Percentiles rank a stretch among this genome's conserved stretches.
These are phyloP conservation scores for Penicillium sp. DNA, from an alignment of 2,329 filamentous ascomycete species.

Conservation along the genomic window DNA sequence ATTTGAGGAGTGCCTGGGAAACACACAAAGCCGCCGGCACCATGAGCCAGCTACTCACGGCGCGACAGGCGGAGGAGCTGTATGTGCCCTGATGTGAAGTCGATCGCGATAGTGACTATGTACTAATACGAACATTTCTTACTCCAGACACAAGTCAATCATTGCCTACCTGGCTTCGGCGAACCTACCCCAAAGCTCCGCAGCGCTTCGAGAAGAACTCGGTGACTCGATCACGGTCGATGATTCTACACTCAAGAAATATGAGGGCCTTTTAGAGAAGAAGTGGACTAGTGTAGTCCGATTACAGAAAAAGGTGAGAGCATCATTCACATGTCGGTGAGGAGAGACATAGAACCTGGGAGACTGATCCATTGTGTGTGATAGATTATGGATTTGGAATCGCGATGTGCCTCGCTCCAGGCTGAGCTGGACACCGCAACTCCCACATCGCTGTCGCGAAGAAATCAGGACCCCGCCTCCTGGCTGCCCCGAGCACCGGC, in stretches of 20 bases:
- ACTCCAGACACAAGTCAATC: constrained; percentile 81
- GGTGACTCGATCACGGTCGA: constrained; percentile 69
- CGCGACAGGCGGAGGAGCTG: constrained; percentile 85
- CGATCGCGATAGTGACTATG: not conserved
- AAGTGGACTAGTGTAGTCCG: constrained; percentile 97
- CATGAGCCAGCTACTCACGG: constrained; percentile 75
- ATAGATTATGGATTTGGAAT: constrained; percentile 91
- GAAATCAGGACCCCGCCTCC: constrained; percentile 77
- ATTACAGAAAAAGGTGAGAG: constrained; percentile 82
- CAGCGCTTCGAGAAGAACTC: constrained; percentile 74
- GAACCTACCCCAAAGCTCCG: constrained; percentile 68
- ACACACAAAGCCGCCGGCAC: constrained; percentile 24
- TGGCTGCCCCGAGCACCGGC: constrained; percentile 87
- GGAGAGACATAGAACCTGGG: not conserved
- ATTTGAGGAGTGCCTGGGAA: constrained; percentile 12
- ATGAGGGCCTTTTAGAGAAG: constrained; percentile 91
- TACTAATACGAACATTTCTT: constrained; percentile 7
- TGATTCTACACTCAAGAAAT: constrained; percentile 82
- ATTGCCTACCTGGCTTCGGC: constrained; percentile 80
- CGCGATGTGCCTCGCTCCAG: constrained; percentile 70
- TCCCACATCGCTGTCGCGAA: constrained; percentile 71
- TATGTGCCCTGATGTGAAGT: constrained; percentile 50
- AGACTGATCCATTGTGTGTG: constrained; percentile 15
- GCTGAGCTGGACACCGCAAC: constrained; percentile 82
- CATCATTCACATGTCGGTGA: not conserved